These are phyloP conservation scores for Claviceps quebecensis DNA, from an alignment of 2,329 filamentous ascomycete genomes.

Conservation along the genomic window DNA sequence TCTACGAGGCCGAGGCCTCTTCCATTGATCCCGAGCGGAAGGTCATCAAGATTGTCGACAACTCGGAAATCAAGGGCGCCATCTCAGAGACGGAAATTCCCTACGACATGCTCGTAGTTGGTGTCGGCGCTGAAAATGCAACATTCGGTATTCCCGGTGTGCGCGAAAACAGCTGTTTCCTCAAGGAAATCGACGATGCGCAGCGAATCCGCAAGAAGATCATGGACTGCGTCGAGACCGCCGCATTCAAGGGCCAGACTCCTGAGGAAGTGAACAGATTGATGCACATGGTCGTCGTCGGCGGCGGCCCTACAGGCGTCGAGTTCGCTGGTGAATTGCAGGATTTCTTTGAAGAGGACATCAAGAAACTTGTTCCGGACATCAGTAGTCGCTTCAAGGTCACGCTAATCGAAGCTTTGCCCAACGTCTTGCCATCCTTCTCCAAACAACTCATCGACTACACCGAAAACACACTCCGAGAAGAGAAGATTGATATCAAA, in stretches of 20 bases:
- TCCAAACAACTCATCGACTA: constrained; percentile 99
- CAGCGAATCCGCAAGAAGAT: constrained; percentile 96
- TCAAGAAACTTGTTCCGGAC: constrained; percentile 95
- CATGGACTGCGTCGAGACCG: constrained; percentile 99
- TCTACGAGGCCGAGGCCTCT: constrained; percentile 94
- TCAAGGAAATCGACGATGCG: constrained; percentile 95
- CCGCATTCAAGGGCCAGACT: constrained; percentile 92
- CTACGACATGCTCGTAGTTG: constrained; percentile 96
- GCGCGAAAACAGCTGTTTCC: constrained; percentile 86
- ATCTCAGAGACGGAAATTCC: constrained; percentile 74
- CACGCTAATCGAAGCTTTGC: constrained; percentile 90
- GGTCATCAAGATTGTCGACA: constrained; percentile 78
- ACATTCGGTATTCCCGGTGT: constrained; percentile 97
- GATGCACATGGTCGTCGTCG: constrained; percentile 93
- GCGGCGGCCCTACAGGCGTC: constrained; percentile 90
- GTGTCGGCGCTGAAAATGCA: constrained; percentile 94
- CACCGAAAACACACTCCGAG: constrained; percentile 97
- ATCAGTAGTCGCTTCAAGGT: constrained; percentile 93
- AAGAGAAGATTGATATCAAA: constrained; percentile 94
- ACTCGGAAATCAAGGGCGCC: constrained; percentile 81
- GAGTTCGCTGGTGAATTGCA: constrained; percentile 97
- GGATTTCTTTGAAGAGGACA: constrained; percentile 96
- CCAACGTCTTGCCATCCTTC: constrained; percentile 94
- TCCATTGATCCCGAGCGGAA: constrained; percentile 89
- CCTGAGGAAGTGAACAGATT: constrained; percentile 82